A percentile compares a stretch with the other conserved stretches of the same genome.
phyloP scores from a whole-genome alignment of 73 alveolate species.

The Tetrahymena thermophila region DNA sequence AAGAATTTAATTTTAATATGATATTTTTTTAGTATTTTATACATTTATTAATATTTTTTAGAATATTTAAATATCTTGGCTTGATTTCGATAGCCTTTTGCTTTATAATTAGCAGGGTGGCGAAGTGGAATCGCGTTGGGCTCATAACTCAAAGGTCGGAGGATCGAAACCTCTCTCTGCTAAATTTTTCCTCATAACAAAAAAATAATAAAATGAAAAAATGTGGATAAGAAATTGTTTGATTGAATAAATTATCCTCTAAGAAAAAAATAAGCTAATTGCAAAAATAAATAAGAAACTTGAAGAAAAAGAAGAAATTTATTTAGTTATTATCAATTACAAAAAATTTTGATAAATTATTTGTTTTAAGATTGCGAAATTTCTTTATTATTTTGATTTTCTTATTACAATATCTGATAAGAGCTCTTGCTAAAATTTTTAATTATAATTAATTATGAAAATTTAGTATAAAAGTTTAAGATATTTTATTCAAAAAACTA shows the following conservation, averaged over 20 bases:
- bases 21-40: too few relatives aligned
- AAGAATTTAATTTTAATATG: too few relatives aligned
- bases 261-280: too few relatives aligned
- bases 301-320: not conserved
- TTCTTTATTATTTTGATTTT: not conserved
- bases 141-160: slow-evolving; percentile 99
- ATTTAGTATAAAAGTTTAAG: not conserved
- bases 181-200: not conserved
- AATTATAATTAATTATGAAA: not conserved
- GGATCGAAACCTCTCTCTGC: slow-evolving; percentile 99
- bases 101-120: slow-evolving; percentile 75
- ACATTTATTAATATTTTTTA: too few relatives aligned
- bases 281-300: not conserved
- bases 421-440: not conserved
- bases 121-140: slow-evolving; percentile 99
- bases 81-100: not conserved
- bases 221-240: not conserved
- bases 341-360: not conserved
- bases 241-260: not conserved
- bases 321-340: not conserved
- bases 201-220: not conserved
- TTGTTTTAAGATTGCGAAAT: not conserved
- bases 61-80: not conserved
- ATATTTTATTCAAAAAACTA: not conserved
- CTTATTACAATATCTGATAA: not conserved